Conservation (phyloP, 352 stramenopile species). For the Phytophthora cajani region DNA sequence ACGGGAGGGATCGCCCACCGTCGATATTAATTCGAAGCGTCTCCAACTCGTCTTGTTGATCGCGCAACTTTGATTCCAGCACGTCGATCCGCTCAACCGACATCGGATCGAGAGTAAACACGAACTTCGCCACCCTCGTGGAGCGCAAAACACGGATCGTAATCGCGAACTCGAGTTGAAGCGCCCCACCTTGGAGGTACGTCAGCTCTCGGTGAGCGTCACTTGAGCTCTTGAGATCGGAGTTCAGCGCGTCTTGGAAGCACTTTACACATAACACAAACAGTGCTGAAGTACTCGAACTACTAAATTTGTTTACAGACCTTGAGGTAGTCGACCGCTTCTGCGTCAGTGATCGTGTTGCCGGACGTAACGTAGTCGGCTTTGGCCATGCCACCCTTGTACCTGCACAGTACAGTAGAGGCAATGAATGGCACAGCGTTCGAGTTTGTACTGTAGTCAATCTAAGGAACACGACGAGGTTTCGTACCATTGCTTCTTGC, state of each 20-base stretch:
- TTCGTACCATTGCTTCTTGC: neutral
- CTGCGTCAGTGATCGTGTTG: conserved; percentile 20
- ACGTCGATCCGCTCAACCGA: conserved; percentile 28
- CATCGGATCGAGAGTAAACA: too few species aligned
- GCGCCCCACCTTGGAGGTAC: neutral
- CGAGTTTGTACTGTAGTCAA: too few species aligned
- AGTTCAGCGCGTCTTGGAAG: conserved; percentile 26
- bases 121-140: neutral
- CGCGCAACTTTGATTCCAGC: conserved; percentile 22
- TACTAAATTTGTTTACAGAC: neutral
- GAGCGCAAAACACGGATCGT: conserved; percentile 15
- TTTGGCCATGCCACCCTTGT: conserved; percentile 20
- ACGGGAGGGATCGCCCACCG: neutral
- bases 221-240: neutral
- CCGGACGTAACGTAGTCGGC: conserved; percentile 8
- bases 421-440: neutral
- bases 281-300: neutral
- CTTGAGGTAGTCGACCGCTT: conserved; percentile 14
- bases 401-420: conserved; percentile 10
- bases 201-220: conserved; percentile 13
- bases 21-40: neutral
- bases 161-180: conserved; percentile 11
- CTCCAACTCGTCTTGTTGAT: conserved; percentile 8
- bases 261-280: conserved; percentile 2
- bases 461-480: too few species aligned